These are phyloP conservation scores for Paecilomyces sp. DNA, from an alignment of 2,329 filamentous ascomycete species.

Conservation along the genomic window DNA sequence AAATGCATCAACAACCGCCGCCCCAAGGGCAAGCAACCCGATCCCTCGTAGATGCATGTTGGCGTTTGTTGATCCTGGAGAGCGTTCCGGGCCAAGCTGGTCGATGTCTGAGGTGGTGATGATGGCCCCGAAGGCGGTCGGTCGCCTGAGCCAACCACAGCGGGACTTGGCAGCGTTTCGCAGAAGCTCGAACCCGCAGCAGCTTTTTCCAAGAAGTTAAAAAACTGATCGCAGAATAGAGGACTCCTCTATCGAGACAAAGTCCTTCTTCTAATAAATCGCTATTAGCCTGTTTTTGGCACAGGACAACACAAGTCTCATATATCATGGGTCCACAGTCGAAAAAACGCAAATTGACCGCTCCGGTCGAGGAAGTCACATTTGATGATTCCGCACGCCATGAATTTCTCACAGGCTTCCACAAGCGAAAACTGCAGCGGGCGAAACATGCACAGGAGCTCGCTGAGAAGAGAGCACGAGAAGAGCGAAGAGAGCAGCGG, in stretches of 20 bases:
- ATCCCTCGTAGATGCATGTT: constrained; percentile 36
- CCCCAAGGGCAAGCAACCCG: constrained; percentile 44
- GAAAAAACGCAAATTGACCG: constrained; percentile 60
- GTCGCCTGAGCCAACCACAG: constrained; percentile 14
- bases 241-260: constrained; percentile 12
- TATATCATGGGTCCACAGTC: constrained; percentile 46
- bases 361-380: constrained; percentile 66
- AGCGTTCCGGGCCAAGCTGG: neutral
- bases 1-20: constrained; percentile 62
- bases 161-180: constrained; percentile 15
- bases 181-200: neutral
- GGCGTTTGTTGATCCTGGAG: constrained; percentile 1
- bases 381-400: constrained; percentile 75
- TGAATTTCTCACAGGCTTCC: constrained; percentile 91
- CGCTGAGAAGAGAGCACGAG: constrained; percentile 66
- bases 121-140: constrained; percentile 28
- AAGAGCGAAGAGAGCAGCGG: constrained; percentile 67
- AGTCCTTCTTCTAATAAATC: constrained; percentile 1
- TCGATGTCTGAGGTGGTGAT: constrained; percentile 7
- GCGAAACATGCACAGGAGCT: constrained; percentile 78
- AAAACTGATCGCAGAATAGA: neutral
- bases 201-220: neutral
- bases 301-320: neutral
- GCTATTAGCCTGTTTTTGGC: neutral
- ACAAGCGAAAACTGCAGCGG: constrained; percentile 85